Percentiles rank a stretch among this genome's conserved stretches.
phyloP scores from a whole-genome alignment of 2,329 filamentous ascomycete genomes.

The Sporothrix protearum region DNA sequence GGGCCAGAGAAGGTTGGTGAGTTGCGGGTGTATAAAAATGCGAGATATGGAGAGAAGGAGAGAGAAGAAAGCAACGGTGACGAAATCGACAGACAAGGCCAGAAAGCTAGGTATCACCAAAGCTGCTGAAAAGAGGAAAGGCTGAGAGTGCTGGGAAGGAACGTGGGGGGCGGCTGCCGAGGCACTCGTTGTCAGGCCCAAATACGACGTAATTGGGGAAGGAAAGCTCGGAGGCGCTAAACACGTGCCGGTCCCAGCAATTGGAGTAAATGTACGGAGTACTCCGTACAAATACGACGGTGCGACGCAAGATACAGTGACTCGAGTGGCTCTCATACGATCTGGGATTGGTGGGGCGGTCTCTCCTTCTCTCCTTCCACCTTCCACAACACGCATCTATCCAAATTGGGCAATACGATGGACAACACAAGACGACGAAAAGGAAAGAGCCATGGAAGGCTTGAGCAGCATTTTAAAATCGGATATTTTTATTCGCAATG shows the following conservation, averaged over 20 bases:
- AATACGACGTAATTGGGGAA: not conserved
- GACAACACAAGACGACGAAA: not conserved
- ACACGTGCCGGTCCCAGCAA: not conserved
- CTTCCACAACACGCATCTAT: not conserved
- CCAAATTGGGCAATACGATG: slow-evolving; percentile 4
- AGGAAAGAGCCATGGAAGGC: not conserved
- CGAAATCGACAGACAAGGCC: not conserved
- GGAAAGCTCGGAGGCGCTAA: not conserved
- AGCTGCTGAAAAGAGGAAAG: not conserved
- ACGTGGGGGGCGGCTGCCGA: not conserved
- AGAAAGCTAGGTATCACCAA: not conserved
- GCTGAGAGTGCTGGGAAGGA: not conserved
- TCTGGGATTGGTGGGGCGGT: slow-evolving; percentile 6
- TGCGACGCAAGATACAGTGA: no score
- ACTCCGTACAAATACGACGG: no score
- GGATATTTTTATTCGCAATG: not conserved
- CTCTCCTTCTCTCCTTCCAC: no score
- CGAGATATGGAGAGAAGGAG: not conserved
- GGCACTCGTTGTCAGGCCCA: not conserved
- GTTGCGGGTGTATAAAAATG: not conserved
- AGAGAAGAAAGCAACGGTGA: not conserved
- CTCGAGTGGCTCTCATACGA: no score
- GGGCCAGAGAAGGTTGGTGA: not conserved
- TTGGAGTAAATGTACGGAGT: no score
- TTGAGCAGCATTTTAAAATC: not conserved